Conservation (phyloP, 176 grass and related monocot genomes). For the Tillandsia leiboldiana region DNA sequence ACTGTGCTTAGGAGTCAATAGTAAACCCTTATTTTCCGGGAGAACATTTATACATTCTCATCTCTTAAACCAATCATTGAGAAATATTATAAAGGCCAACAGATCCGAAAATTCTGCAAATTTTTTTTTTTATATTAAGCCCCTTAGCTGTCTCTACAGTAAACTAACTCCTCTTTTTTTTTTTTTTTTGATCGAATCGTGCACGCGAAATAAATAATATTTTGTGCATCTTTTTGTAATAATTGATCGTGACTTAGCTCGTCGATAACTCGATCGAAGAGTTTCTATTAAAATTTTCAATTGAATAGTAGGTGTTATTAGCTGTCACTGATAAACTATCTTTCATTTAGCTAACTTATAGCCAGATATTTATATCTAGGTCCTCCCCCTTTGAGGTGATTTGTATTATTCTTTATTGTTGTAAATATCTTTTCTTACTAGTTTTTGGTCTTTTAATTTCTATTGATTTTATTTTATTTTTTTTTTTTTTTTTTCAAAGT, state of each 20-base stretch:
- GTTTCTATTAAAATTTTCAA: not conserved
- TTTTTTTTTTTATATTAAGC: not conserved
- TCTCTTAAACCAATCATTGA: slow-evolving; percentile 17
- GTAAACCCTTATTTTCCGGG: too few species aligned
- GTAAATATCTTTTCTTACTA: too few species aligned
- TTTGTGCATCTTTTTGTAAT: not conserved
- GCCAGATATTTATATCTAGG: not conserved
- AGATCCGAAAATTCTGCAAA: not conserved
- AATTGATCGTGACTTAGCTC: not conserved
- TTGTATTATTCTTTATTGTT: too few species aligned
- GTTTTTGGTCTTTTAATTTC: too few species aligned
- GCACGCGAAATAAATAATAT: not conserved
- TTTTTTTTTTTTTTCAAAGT: too few species aligned
- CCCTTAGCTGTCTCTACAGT: slow-evolving; percentile 3
- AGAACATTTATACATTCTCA: not conserved
- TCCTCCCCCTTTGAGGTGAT: too few species aligned
- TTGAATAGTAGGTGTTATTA: slow-evolving; percentile 6
- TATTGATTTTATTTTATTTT: too few species aligned
- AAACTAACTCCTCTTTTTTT: not conserved
- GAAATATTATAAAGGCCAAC: slow-evolving; percentile 1
- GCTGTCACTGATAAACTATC: slow-evolving; percentile 15
- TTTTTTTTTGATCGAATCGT: slow-evolving; percentile 2
- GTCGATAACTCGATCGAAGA: slow-evolving; percentile 9
- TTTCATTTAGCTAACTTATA: not conserved
- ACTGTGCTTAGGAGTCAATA: too few species aligned